Evolutionary conservation across 352 stramenopile genomes (phyloP).

Genomic region (Phytophthora chlamydospora): DNA sequence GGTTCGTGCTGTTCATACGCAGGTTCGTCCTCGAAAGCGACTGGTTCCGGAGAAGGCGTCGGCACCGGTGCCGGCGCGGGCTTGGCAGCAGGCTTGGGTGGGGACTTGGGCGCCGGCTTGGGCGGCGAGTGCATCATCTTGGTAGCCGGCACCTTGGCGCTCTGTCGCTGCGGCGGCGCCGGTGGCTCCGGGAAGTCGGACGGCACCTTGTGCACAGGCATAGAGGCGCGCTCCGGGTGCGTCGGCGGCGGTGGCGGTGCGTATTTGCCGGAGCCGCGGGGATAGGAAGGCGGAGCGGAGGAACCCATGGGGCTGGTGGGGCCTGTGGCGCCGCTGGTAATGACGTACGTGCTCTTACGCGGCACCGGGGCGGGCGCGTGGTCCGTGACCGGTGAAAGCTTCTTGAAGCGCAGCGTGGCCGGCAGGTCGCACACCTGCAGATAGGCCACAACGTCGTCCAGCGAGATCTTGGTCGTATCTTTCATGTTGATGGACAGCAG

Average conservation of each 20-base stretch:
- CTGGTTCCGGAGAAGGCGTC: constrained; percentile 14
- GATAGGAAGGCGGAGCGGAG: constrained; percentile 38
- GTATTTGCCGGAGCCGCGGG: constrained; percentile 37
- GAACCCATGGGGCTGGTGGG: constrained; percentile 72
- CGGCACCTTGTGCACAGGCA: constrained; percentile 39
- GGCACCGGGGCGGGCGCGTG: constrained; percentile 44
- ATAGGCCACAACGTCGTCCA: constrained; percentile 85
- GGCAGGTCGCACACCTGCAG: constrained; percentile 86
- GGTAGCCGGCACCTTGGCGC: constrained; percentile 33
- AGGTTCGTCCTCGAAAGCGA: constrained; percentile 26
- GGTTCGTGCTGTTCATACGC: constrained; percentile 7
- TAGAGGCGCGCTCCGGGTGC: constrained; percentile 39
- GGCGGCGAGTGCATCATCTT: constrained; percentile 25
- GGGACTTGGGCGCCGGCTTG: constrained; percentile 15
- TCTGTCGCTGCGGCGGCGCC: constrained; percentile 36
- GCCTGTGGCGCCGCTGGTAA: constrained; percentile 51
- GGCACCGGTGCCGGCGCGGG: not conserved
- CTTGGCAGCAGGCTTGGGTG: constrained; percentile 12
- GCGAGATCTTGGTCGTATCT: constrained; percentile 76
- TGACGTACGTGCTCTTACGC: constrained; percentile 69
- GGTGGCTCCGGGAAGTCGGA: constrained; percentile 40
- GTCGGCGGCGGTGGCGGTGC: constrained; percentile 19
- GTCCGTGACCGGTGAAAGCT: constrained; percentile 67
- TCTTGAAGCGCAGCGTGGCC: constrained; percentile 88
- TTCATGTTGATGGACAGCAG: constrained; percentile 86